Conservation (phyloP, 495 filamentous ascomycete genomes). For the Talaromyces liani region DNA sequence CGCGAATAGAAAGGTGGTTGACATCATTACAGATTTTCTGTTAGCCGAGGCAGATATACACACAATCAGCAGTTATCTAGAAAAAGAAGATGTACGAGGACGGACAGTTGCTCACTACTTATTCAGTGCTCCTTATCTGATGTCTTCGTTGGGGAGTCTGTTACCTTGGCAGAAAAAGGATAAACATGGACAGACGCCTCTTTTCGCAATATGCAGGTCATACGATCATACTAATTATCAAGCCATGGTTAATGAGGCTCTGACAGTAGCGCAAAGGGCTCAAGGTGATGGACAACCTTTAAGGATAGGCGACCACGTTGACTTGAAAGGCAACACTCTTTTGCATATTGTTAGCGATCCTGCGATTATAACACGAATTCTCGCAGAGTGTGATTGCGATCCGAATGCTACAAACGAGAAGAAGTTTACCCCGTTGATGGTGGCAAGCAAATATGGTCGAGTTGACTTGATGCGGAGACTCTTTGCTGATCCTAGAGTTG, state of each 20-base stretch:
- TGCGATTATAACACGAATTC: conserved; percentile 62
- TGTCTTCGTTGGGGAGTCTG: conserved; percentile 62
- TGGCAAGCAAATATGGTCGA: conserved; percentile 97
- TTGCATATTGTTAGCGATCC: conserved; percentile 89
- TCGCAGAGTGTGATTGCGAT: conserved; percentile 81
- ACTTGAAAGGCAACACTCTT: conserved; percentile 86
- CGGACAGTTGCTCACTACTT: conserved; percentile 90
- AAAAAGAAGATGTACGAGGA: conserved; percentile 71
- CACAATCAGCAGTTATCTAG: conserved; percentile 56
- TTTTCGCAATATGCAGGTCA: conserved; percentile 89
- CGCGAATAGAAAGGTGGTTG: conserved; percentile 64
- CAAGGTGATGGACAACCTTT: conserved; percentile 75
- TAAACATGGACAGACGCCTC: conserved; percentile 91
- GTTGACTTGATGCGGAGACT: conserved; percentile 86
- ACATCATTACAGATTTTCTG: conserved; percentile 64
- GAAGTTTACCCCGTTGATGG: conserved; percentile 92
- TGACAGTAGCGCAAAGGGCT: conserved; percentile 62
- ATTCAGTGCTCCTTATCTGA: conserved; percentile 83
- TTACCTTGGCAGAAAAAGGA: conserved; percentile 88
- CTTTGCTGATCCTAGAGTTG: conserved; percentile 81
- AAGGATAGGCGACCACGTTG: conserved; percentile 88
- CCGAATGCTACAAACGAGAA: conserved; percentile 96
- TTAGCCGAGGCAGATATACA: conserved; percentile 44
- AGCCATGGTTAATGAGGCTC: conserved; percentile 72
- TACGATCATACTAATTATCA: conserved; percentile 90